Evolutionary conservation across 2,329 filamentous ascomycete species (phyloP).

Genomic region (Ceratocystis colombiana): DNA sequence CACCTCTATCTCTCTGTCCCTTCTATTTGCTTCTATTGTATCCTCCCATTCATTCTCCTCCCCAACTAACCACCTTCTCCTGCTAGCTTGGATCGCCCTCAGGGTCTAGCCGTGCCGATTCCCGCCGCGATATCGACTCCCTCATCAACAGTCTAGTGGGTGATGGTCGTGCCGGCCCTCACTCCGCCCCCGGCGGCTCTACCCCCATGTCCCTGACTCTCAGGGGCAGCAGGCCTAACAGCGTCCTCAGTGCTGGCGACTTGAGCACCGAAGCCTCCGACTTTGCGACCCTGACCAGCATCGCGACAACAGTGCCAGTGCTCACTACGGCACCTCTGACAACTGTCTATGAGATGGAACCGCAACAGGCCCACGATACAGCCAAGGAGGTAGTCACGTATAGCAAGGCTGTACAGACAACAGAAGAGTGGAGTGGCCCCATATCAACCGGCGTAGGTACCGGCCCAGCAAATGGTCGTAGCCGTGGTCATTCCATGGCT

Average conservation of each 20-base stretch:
- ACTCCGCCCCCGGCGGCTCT: slow-evolving; percentile 50
- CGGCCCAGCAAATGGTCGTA: slow-evolving; percentile 14
- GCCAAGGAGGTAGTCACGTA: slow-evolving; percentile 85
- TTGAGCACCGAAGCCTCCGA: slow-evolving; percentile 66
- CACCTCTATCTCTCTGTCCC: slow-evolving; percentile 12
- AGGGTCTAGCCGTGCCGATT: slow-evolving; percentile 46
- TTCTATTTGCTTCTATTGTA: too few species aligned
- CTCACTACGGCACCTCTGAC: slow-evolving; percentile 63
- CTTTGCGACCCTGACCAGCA: slow-evolving; percentile 40
- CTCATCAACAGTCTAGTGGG: slow-evolving; percentile 77
- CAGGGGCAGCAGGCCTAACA: slow-evolving; percentile 70
- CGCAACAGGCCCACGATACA: slow-evolving; percentile 42
- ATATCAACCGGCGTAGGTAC: slow-evolving; percentile 27
- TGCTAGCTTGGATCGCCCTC: slow-evolving; percentile 21
- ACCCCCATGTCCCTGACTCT: slow-evolving; percentile 47
- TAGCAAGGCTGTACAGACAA: slow-evolving; percentile 92
- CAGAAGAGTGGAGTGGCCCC: slow-evolving; percentile 57
- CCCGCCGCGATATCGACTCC: slow-evolving; percentile 67
- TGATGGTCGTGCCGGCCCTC: slow-evolving; percentile 62
- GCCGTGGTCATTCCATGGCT: slow-evolving; percentile 42
- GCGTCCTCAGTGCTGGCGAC: slow-evolving; percentile 71
- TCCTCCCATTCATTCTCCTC: slow-evolving; percentile 13
- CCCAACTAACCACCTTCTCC: slow-evolving; percentile 3
- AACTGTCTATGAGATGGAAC: slow-evolving; percentile 71
- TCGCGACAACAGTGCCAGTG: slow-evolving; percentile 48